These are phyloP conservation scores for Camelina sativa DNA, from an alignment of 345 rosid species.

Conservation along the genomic window DNA sequence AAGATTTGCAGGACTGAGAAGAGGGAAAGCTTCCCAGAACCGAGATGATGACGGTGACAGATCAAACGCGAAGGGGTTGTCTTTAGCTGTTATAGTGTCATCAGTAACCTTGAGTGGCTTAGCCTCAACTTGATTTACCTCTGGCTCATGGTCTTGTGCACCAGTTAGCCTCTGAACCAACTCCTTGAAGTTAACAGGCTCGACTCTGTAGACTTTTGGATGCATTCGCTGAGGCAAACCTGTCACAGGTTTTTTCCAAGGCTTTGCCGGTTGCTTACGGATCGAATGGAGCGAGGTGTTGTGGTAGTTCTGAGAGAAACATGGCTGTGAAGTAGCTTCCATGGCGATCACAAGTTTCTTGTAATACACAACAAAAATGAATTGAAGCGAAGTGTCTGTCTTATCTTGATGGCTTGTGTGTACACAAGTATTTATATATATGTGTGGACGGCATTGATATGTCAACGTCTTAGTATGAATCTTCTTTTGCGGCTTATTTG, in stretches of 20 bases:
- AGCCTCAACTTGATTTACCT: conserved; percentile 8
- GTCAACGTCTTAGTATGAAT: conserved; percentile 28
- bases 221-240: conserved; percentile 63
- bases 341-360: conserved; percentile 23
- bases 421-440: background rate
- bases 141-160: conserved; percentile 39
- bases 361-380: background rate
- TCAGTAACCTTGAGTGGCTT: conserved; percentile 29
- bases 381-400: conserved; percentile 13
- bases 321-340: conserved; percentile 45
- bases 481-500: conserved; percentile 37
- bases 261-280: conserved; percentile 59
- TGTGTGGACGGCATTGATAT: conserved; percentile 11
- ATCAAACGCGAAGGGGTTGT: conserved; percentile 47
- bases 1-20: conserved; percentile 66
- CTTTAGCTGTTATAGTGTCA: conserved; percentile 11
- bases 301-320: conserved; percentile 28
- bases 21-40: conserved; percentile 58
- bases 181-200: conserved; percentile 73
- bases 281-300: conserved; percentile 57
- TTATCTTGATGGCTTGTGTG: conserved; percentile 22
- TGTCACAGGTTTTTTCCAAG: conserved; percentile 67
- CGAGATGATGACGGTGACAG: conserved; percentile 55
- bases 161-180: conserved; percentile 89
- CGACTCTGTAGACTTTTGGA: conserved; percentile 75